phyloP scores from a whole-genome alignment of 139 green algal genomes.

The Chlamydomonas schloesseri region DNA sequence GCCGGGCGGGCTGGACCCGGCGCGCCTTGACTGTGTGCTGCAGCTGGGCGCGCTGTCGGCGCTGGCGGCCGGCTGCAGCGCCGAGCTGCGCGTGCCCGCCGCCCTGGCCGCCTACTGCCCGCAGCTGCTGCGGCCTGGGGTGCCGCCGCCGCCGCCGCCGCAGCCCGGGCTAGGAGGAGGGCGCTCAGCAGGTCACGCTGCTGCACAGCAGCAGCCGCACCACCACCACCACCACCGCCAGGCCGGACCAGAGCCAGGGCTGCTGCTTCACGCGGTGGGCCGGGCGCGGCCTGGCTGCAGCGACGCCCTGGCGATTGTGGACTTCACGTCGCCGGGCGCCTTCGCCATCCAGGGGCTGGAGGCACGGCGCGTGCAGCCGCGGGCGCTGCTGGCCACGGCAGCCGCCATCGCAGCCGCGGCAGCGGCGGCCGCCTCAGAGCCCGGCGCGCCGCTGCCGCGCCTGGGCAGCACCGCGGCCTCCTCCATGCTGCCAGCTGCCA shows the following conservation, averaged over 20 bases:
- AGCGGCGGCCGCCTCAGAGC: too few species aligned
- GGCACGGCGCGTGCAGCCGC: neutral
- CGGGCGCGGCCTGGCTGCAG: neutral
- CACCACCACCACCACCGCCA: too few species aligned
- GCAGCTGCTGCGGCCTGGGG: neutral
- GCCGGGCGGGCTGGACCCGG: neutral
- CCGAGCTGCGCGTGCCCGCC: constrained; percentile 35
- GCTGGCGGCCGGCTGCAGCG: neutral
- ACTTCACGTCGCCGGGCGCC: neutral
- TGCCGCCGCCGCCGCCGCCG: neutral
- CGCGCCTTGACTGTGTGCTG: constrained; percentile 51
- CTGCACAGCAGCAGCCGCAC: too few species aligned
- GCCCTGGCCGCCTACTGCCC: constrained; percentile 21
- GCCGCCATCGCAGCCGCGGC: too few species aligned
- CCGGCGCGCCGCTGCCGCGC: too few species aligned
- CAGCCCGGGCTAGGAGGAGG: neutral
- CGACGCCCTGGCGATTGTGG: neutral
- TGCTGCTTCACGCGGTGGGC: neutral
- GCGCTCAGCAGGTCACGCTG: too few species aligned
- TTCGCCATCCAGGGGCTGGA: constrained; percentile 3
- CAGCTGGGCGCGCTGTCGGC: constrained; percentile 50
- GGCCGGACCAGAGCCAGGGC: neutral
- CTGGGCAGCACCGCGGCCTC: too few species aligned
- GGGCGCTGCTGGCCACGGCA: too few species aligned
- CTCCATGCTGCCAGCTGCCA: too few species aligned